Evolutionary conservation across 2,329 filamentous ascomycete species (phyloP), one percentile per base, ranked within the genome.

Genomic region (Thelonectria rubi): DNA sequence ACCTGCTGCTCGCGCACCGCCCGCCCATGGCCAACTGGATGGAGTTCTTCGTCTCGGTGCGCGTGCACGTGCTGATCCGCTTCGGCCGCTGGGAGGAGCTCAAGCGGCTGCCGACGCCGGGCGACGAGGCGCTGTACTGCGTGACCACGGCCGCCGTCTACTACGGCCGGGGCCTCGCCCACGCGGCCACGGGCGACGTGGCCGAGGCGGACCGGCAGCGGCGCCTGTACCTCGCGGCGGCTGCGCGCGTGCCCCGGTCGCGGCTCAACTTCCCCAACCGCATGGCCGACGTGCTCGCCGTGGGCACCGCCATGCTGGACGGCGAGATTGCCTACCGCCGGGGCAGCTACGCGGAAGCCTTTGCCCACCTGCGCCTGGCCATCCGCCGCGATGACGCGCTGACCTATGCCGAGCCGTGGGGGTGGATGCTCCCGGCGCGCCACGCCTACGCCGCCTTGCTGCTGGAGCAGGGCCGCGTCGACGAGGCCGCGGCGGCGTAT

Each of bases 1-100:
- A 84, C 0, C 75, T 93, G 3, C 79, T 94, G 0, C 84, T 85
- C 0, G 79, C 91, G 4, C 72, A 88, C 63, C 88, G 85, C 0
- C 89, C 89, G 0, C 89, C 89, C 0, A 93, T 94, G 90, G 90
- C 91, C 1, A 90, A 93, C 74, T 93, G 89, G 87, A 79, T 93
- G 1, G 91, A 94, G 74, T 84, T 85, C 1, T 93, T 92, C 65
- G 75, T 91, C 3, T 83, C 85, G 1, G 86, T 92, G 73, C 84
- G 87, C 3, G 79, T 89, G 2, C 91, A 94, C 73, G 87, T 88
- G 1, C 79, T 91, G 15, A 81, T 94, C 46, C 86, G 91, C 0
- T 94, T 94, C 67, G 91, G 91, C 0, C 79, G 78, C 15, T 94
- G 91, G 91, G 70, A 86, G 0, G 88, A 92, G 1, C 80, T 93